These are phyloP conservation scores for Benincasa hispida DNA, from an alignment of 306 rosid genomes.

Conservation along the genomic window DNA sequence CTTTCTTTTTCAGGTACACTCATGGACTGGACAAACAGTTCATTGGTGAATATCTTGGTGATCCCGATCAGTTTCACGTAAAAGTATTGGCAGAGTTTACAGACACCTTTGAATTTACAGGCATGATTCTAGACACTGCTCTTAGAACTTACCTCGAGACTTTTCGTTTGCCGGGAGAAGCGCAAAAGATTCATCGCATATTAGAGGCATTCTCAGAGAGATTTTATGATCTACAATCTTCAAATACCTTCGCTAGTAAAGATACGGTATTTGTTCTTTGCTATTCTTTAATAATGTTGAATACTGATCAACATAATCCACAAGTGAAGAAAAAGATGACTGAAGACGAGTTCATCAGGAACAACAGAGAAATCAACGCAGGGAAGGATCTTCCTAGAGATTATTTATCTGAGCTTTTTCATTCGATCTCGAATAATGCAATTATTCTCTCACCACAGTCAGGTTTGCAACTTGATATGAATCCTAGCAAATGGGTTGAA, in stretches of 20 bases:
- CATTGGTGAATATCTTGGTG: constrained; percentile 86
- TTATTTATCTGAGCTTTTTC: constrained; percentile 68
- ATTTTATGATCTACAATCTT: constrained; percentile 52
- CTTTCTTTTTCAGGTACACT: constrained; percentile 63
- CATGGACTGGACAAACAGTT: constrained; percentile 60
- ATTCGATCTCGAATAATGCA: constrained; percentile 51
- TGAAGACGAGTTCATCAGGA: constrained; percentile 78
- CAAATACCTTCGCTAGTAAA: constrained; percentile 56
- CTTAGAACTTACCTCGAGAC: constrained; percentile 66
- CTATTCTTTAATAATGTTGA: constrained; percentile 85
- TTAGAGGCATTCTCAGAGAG: constrained; percentile 68
- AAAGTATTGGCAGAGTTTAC: constrained; percentile 66
- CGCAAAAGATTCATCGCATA: constrained; percentile 83
- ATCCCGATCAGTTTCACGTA: constrained; percentile 65
- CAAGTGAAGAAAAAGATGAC: constrained; percentile 97
- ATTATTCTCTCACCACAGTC: constrained; percentile 36
- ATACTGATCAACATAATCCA: constrained; percentile 91
- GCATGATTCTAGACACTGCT: constrained; percentile 76
- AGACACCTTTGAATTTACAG: constrained; percentile 46
- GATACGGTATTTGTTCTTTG: constrained; percentile 75
- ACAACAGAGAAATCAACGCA: constrained; percentile 76
- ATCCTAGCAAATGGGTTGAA: constrained; percentile 73
- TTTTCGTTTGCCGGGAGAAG: constrained; percentile 74
- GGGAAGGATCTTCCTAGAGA: constrained; percentile 91
- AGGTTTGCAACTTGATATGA: constrained; percentile 43